phyloP scores from a whole-genome alignment of 2,329 filamentous ascomycete genomes.

The Ophiostoma ulmi region DNA sequence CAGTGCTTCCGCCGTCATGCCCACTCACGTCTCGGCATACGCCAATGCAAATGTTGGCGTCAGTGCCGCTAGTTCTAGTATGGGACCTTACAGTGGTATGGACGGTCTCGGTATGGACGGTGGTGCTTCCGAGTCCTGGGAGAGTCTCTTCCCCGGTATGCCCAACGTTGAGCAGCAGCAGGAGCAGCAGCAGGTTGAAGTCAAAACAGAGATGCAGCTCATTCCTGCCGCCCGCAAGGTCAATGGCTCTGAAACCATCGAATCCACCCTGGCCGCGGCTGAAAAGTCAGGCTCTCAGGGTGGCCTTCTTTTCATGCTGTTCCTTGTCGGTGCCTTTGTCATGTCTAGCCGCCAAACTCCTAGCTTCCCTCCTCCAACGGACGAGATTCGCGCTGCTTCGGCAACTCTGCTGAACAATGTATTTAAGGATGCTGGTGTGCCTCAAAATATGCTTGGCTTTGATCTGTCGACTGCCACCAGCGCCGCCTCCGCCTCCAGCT shows the following conservation, averaged over 20 bases:
- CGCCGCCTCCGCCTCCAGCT: slow-evolving; percentile 7
- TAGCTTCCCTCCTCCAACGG: slow-evolving; percentile 70
- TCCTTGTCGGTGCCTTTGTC: slow-evolving; percentile 93
- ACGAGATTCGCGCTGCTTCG: slow-evolving; percentile 73
- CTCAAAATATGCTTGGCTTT: slow-evolving; percentile 30
- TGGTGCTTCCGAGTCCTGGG: slow-evolving; percentile 57
- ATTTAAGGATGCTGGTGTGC: slow-evolving; percentile 71
- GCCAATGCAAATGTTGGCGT: slow-evolving; percentile 29
- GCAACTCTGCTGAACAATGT: slow-evolving; percentile 74
- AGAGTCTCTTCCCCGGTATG: slow-evolving; percentile 72
- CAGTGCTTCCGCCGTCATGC: slow-evolving; percentile 44
- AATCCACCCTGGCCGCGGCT: slow-evolving; percentile 44
- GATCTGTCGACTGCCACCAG: slow-evolving; percentile 10
- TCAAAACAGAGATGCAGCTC: slow-evolving; percentile 55
- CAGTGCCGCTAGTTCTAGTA: slow-evolving; percentile 10
- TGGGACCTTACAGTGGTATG: slow-evolving; percentile 70
- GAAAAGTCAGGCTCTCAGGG: slow-evolving; percentile 70
- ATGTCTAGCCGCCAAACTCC: slow-evolving; percentile 77
- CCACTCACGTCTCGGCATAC: slow-evolving; percentile 44
- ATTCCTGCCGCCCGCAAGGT: slow-evolving; percentile 34
- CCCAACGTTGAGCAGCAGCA: slow-evolving; percentile 47
- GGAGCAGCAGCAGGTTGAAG: slow-evolving; percentile 37
- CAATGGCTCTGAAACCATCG: slow-evolving; percentile 50
- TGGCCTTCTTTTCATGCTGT: slow-evolving; percentile 84
- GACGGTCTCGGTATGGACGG: slow-evolving; percentile 74